Evolutionary conservation across 2,329 filamentous ascomycete genomes (phyloP).

Genomic region (Colletotrichum horii): DNA sequence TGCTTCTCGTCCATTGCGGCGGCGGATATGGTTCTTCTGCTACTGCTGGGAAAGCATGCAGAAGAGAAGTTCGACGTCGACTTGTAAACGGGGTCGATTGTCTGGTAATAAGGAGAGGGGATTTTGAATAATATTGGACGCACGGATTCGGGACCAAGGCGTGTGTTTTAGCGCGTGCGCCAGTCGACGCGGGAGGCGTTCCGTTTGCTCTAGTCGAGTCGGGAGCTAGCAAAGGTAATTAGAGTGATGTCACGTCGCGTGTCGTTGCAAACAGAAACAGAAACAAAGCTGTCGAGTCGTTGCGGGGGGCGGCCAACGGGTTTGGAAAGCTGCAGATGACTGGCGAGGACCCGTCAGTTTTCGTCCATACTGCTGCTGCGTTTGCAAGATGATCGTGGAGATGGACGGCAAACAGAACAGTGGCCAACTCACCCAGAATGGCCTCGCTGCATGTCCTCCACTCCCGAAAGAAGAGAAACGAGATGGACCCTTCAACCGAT

Average conservation of each 20-base stretch:
- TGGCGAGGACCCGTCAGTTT: not conserved
- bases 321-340: not conserved
- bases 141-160: not conserved
- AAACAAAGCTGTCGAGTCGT: not conserved
- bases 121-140: not conserved
- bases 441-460: not conserved
- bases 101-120: not conserved
- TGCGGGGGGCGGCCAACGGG: not conserved
- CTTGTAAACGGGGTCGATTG: no score
- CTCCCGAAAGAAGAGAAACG: not conserved
- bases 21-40: not conserved
- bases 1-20: slow-evolving; percentile 21
- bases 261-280: not conserved
- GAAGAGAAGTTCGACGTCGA: not conserved
- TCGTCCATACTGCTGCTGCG: not conserved
- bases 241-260: not conserved
- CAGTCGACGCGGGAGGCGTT: not conserved
- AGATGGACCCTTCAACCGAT: not conserved
- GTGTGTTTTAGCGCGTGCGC: not conserved
- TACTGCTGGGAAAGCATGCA: not conserved
- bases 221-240: slow-evolving; percentile 7
- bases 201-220: slow-evolving; percentile 6
- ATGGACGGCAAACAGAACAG: not conserved
- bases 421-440: not conserved
- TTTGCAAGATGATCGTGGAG: not conserved